Evolutionary conservation across 2,329 filamentous ascomycete species (phyloP).

Genomic region (Stemphylium lycopersici): DNA sequence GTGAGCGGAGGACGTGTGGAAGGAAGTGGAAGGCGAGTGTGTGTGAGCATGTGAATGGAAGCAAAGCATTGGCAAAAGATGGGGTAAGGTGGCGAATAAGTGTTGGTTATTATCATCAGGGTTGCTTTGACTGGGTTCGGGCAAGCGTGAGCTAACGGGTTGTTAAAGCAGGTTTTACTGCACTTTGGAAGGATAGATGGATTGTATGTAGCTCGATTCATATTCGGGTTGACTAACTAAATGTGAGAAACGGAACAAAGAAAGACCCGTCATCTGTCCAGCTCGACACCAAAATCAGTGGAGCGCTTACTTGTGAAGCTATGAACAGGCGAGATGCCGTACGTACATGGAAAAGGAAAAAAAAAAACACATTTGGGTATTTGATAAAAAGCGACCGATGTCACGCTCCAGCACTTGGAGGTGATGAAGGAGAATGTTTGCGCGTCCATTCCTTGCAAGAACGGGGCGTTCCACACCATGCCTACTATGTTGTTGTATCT

Average conservation of each 20-base stretch:
- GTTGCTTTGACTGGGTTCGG: background rate
- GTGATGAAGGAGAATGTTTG: conserved; percentile 31
- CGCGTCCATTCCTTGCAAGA: conserved; percentile 17
- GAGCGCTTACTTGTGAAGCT: conserved; percentile 40
- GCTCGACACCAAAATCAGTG: conserved; percentile 34
- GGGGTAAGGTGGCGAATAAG: background rate
- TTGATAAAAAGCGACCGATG: conserved; percentile 38
- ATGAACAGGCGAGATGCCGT: conserved; percentile 32
- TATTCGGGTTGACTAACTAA: conserved; percentile 1
- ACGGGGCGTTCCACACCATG: conserved; percentile 8
- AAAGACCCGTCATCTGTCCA: conserved; percentile 38
- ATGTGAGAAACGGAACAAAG: conserved; percentile 3
- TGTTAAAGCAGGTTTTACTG: background rate
- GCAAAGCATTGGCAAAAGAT: background rate
- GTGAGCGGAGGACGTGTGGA: background rate
- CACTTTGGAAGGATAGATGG: background rate
- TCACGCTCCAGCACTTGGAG: conserved; percentile 48
- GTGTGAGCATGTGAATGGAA: background rate
- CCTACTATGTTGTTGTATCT: conserved; percentile 2
- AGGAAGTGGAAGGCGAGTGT: background rate
- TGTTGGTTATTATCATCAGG: background rate
- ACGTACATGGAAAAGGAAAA: conserved; percentile 14
- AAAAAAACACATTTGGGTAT: conserved; percentile 19
- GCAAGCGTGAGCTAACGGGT: too few species aligned
- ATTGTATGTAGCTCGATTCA: background rate